phyloP scores from a whole-genome alignment of 2,329 filamentous ascomycete genomes.

The Fusarium sp. region DNA sequence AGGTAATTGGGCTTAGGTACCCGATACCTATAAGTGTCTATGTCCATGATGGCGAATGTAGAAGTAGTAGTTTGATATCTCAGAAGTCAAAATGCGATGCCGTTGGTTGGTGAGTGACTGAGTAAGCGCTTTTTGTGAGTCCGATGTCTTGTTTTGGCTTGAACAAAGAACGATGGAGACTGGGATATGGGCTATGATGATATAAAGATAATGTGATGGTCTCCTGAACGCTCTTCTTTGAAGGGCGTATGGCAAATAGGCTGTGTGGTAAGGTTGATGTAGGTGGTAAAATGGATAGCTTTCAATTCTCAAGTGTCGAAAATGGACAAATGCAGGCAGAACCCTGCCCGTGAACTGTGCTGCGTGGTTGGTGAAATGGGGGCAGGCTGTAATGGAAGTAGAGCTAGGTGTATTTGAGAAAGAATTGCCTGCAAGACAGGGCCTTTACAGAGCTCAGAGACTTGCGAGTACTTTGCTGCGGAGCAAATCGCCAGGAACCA shows the following conservation, averaged over 20 bases:
- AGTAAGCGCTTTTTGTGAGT: constrained; percentile 22
- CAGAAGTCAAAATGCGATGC: constrained; percentile 8
- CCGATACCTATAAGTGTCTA: constrained; percentile 65
- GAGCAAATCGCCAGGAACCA: constrained; percentile 23
- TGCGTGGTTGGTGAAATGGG: constrained; percentile 6
- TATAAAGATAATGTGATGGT: not conserved
- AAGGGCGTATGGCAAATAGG: not conserved
- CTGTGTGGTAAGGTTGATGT: constrained; percentile 31
- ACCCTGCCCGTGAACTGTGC: not conserved
- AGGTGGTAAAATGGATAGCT: constrained; percentile 34
- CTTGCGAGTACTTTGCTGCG: constrained; percentile 2
- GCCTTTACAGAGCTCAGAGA: not conserved
- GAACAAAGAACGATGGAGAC: constrained; percentile 1
- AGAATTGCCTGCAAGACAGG: not conserved
- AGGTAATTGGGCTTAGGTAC: constrained; percentile 72
- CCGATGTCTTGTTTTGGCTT: not conserved
- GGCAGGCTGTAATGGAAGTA: not conserved
- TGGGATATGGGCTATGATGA: not conserved
- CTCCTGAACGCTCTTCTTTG: not conserved
- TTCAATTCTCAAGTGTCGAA: constrained; percentile 31
- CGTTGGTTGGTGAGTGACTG: constrained; percentile 21
- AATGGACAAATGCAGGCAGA: constrained; percentile 38
- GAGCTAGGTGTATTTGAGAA: constrained; percentile 3
- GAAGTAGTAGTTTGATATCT: constrained; percentile 3
- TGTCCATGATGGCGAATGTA: constrained; percentile 51